A percentile compares a stretch with the other conserved stretches of the same genome.
phyloP scores from a whole-genome alignment of 345 rosid species.

The Capsella bursapastoris region DNA sequence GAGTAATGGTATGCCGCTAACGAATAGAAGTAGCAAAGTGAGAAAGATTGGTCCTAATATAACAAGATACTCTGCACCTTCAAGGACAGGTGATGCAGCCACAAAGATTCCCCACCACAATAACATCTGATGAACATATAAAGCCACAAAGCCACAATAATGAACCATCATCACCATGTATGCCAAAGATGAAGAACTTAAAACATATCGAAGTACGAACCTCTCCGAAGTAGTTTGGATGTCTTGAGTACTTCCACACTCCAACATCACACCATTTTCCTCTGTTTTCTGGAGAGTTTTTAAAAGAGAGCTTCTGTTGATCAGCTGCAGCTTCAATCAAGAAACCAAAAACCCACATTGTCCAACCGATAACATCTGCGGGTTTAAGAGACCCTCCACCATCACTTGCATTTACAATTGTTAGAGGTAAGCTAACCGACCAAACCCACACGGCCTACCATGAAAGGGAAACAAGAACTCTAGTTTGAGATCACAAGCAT shows the following conservation, averaged over 20 bases:
- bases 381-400: conserved; percentile 62
- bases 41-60: conserved; percentile 83
- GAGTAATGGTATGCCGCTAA: conserved; percentile 90
- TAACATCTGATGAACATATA: conserved; percentile 56
- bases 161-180: neutral
- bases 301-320: conserved; percentile 83
- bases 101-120: conserved; percentile 95
- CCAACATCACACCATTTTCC: conserved; percentile 92
- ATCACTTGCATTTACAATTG: conserved; percentile 78
- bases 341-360: conserved; percentile 73
- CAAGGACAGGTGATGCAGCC: conserved; percentile 69
- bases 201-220: conserved; percentile 42
- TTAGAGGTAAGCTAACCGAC: conserved; percentile 90
- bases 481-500: neutral
- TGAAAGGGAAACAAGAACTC: conserved; percentile 4
- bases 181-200: neutral
- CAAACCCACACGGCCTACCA: conserved; percentile 94
- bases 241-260: conserved; percentile 80
- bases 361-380: conserved; percentile 80
- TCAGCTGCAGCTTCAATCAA: conserved; percentile 78
- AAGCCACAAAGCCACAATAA: neutral
- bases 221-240: conserved; percentile 95
- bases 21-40: conserved; percentile 74
- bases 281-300: conserved; percentile 78
- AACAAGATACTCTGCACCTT: conserved; percentile 90